Conservation (phyloP, 2,329 filamentous ascomycete genomes). For the Sporothrix euskadiensis region DNA sequence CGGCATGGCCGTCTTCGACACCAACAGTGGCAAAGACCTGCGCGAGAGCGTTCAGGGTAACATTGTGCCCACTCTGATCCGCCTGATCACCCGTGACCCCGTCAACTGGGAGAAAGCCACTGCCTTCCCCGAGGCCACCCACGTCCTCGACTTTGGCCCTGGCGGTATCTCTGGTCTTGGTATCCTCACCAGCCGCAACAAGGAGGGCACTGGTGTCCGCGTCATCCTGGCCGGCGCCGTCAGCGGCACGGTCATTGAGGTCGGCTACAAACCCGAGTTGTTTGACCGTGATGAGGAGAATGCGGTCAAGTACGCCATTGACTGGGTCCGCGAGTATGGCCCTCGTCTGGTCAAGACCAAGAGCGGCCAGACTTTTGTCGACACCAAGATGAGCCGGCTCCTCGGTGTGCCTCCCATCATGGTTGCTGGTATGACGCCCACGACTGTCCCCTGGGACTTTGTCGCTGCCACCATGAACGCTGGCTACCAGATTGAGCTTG, state of each 20-base stretch:
- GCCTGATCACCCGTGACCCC: slow-evolving; percentile 90
- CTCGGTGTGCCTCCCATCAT: slow-evolving; percentile 83
- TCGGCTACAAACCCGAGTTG: slow-evolving; percentile 96
- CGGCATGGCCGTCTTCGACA: slow-evolving; percentile 85
- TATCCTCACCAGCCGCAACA: slow-evolving; percentile 96
- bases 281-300: slow-evolving; percentile 96
- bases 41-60: slow-evolving; percentile 69
- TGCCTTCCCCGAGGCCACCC: slow-evolving; percentile 83
- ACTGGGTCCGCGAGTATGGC: slow-evolving; percentile 97
- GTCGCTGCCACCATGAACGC: slow-evolving; percentile 91
- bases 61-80: slow-evolving; percentile 81
- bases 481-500: slow-evolving; percentile 90
- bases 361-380: slow-evolving; percentile 83
- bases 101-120: slow-evolving; percentile 98
- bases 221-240: slow-evolving; percentile 95
- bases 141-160: slow-evolving; percentile 94
- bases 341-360: slow-evolving; percentile 91
- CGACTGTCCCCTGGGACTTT: slow-evolving; percentile 87
- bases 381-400: slow-evolving; percentile 92
- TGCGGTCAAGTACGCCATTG: slow-evolving; percentile 88
- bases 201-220: slow-evolving; percentile 95
- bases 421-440: slow-evolving; percentile 92
- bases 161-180: slow-evolving; percentile 96
- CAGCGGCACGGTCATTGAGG: slow-evolving; percentile 82
- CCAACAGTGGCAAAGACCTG: slow-evolving; percentile 83